A percentile compares a stretch with the other conserved stretches of the same genome.
Conservation (phyloP, 2,329 filamentous ascomycete species). For the Cordyceps tenuipes region DNA sequence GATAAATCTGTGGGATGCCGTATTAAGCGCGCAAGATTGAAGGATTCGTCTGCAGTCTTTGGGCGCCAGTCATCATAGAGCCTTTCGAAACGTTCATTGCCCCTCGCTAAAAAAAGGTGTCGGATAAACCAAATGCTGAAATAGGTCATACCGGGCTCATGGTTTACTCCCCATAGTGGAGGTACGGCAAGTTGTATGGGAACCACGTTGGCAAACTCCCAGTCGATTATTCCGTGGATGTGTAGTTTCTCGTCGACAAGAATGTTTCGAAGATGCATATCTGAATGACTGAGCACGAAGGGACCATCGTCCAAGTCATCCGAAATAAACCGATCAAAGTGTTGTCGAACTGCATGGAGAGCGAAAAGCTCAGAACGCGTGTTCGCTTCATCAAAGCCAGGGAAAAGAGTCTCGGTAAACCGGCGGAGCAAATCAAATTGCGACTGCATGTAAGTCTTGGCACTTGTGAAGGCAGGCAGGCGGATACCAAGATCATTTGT, state of each 20-base stretch:
- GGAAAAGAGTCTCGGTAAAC: not conserved
- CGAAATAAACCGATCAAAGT: not conserved
- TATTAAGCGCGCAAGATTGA: too few species aligned
- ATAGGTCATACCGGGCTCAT: not conserved
- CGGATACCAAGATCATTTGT: conserved; percentile 17
- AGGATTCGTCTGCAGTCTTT: too few species aligned
- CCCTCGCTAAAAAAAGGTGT: not conserved
- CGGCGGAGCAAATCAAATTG: conserved; percentile 7
- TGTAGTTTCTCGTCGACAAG: conserved; percentile 18
- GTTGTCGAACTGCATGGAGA: not conserved
- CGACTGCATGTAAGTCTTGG: conserved; percentile 13
- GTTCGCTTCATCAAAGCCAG: not conserved
- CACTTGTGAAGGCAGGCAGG: conserved; percentile 10
- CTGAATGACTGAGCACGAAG: not conserved
- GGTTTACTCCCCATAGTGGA: conserved; percentile 7
- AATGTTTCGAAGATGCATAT: not conserved
- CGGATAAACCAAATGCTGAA: not conserved
- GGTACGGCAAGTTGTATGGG: conserved; percentile 2
- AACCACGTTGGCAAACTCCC: conserved; percentile 18
- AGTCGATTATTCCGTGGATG: conserved; percentile 21
- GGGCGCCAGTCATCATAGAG: not conserved
- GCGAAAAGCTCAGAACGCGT: not conserved
- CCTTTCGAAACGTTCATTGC: not conserved
- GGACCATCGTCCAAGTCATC: not conserved
- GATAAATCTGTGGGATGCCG: too few species aligned